Evolutionary conservation across 2,329 filamentous ascomycete genomes (phyloP).

Genomic region (Fusarium oxysporum): DNA sequence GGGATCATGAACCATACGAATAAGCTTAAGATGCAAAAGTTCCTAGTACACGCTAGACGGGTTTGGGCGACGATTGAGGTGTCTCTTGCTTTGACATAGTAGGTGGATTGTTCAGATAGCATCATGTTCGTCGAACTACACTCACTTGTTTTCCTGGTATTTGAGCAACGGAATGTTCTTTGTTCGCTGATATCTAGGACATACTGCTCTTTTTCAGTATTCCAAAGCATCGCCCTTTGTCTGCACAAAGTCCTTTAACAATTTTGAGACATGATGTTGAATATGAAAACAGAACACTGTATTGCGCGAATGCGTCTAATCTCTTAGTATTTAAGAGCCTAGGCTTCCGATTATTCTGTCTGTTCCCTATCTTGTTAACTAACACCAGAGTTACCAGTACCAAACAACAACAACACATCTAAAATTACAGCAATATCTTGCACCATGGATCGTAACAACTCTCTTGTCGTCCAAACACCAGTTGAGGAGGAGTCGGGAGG

Average conservation of each 20-base stretch:
- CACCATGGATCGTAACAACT: background rate
- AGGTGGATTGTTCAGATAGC: no score
- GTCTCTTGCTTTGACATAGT: background rate
- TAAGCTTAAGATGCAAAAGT: constrained; percentile 40
- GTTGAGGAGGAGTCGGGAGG: rapidly evolving
- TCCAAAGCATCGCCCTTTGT: background rate
- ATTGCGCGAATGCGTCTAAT: no score
- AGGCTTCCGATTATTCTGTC: no score
- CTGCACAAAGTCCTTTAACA: rapidly evolving
- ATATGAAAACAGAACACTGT: background rate
- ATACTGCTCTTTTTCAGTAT: background rate
- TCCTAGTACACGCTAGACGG: constrained; percentile 8
- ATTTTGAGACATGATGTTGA: background rate
- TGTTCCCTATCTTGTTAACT: background rate
- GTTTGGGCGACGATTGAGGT: background rate
- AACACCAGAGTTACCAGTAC: background rate
- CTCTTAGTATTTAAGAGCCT: background rate
- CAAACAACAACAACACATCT: background rate
- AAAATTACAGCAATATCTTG: no score
- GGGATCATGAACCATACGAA: constrained; percentile 28
- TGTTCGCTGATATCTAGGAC: rapidly evolving
- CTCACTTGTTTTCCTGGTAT: no score
- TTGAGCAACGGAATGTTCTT: background rate
- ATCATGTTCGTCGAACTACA: background rate
- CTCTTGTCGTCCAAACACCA: rapidly evolving